Conservation (phyloP, 495 filamentous ascomycete species). For the Aspergillus bertholletiae region DNA sequence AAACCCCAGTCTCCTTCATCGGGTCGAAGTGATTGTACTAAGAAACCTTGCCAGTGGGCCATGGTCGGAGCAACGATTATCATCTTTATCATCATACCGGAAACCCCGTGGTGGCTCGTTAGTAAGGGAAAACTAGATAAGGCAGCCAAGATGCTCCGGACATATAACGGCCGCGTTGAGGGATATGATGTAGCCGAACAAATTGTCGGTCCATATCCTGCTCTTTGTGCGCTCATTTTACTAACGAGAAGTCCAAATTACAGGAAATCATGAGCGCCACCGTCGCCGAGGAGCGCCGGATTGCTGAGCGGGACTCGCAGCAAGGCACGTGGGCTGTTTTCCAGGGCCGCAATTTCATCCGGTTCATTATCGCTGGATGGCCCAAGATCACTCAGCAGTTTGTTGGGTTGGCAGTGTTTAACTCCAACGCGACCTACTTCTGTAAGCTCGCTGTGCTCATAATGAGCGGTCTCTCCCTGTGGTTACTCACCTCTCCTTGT, state of each 20-base stretch:
- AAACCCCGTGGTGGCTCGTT: constrained; percentile 36
- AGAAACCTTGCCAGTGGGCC: constrained; percentile 19
- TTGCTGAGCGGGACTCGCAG: constrained; percentile 27
- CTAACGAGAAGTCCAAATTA: background rate
- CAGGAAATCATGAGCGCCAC: background rate
- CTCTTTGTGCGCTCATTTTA: too few relatives aligned
- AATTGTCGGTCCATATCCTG: constrained; percentile 18
- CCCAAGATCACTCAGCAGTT: constrained; percentile 42
- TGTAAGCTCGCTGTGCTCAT: constrained; percentile 13
- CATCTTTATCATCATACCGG: constrained; percentile 30
- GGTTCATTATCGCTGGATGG: constrained; percentile 39
- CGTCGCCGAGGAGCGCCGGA: constrained; percentile 15
- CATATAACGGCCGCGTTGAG: constrained; percentile 26
- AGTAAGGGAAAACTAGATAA: constrained; percentile 34
- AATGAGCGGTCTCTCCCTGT: background rate
- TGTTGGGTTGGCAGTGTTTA: constrained; percentile 39
- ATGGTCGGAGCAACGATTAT: constrained; percentile 27
- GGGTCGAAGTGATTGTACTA: too few relatives aligned
- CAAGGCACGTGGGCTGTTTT: constrained; percentile 31
- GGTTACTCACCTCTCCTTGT: background rate
- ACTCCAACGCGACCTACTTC: constrained; percentile 41
- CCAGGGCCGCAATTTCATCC: constrained; percentile 34
- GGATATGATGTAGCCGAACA: constrained; percentile 31
- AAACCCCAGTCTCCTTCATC: too few relatives aligned
- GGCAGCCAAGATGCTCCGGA: constrained; percentile 22